These are phyloP conservation scores for Litchi chinensis DNA, from an alignment of 345 rosid species.

Conservation along the genomic window DNA sequence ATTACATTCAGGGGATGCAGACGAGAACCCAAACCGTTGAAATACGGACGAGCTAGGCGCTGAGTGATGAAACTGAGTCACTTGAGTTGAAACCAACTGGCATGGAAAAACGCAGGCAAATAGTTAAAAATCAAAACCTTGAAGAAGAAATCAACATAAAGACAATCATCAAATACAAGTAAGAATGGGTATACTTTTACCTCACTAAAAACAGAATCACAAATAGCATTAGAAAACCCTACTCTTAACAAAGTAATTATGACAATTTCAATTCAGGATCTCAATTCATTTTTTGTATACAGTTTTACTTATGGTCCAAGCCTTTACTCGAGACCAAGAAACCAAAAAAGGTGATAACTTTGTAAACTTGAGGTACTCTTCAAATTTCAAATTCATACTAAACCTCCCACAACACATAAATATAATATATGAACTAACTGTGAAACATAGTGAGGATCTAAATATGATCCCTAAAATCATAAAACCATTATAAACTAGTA, in stretches of 20 bases:
- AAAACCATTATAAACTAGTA: background rate
- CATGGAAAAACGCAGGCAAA: constrained; percentile 1
- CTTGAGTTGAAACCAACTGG: constrained; percentile 53
- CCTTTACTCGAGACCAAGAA: background rate
- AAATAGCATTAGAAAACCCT: background rate
- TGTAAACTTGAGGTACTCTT: background rate
- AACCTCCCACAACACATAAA: background rate
- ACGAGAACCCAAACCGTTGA: constrained; percentile 61
- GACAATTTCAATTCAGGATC: background rate
- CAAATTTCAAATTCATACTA: background rate
- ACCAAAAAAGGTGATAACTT: background rate
- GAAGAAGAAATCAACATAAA: background rate
- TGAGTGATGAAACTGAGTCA: constrained; percentile 43
- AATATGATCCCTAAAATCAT: background rate
- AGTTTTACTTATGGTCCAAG: background rate
- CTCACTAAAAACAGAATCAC: background rate
- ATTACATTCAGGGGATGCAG: constrained; percentile 60
- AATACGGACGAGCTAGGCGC: constrained; percentile 33
- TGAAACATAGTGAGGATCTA: background rate
- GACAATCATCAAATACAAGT: constrained; percentile 1
- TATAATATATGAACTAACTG: background rate
- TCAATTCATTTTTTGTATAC: background rate
- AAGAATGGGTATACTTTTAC: background rate
- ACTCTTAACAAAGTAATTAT: background rate
- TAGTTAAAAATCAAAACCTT: background rate